These are phyloP conservation scores for Musa troglodytarum DNA, from an alignment of 176 grass and related monocot species.

Conservation along the genomic window DNA sequence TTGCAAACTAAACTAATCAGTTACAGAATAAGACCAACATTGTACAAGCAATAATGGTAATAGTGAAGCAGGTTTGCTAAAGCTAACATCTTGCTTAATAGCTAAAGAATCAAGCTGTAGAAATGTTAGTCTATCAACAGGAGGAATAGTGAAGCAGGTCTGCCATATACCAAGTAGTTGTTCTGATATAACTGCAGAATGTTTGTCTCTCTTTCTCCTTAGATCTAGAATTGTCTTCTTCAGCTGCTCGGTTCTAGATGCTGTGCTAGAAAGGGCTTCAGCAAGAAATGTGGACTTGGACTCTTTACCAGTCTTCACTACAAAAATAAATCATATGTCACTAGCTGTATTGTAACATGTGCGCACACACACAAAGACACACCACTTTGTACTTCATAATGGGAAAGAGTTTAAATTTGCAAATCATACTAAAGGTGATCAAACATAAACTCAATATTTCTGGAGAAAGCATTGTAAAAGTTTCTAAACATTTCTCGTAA, in stretches of 20 bases:
- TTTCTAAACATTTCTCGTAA: no score
- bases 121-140: background rate
- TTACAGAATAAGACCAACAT: background rate
- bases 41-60: background rate
- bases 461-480: no score
- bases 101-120: background rate
- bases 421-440: background rate
- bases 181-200: constrained; percentile 33
- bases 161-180: constrained; percentile 36
- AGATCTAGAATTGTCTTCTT: constrained; percentile 36
- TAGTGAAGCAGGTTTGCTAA: no score
- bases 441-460: background rate
- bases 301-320: constrained; percentile 46
- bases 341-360: background rate
- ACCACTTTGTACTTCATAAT: background rate
- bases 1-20: background rate
- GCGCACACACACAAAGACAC: background rate
- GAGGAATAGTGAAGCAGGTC: background rate
- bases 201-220: constrained; percentile 43
- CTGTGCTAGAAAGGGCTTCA: constrained; percentile 40
- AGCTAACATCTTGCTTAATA: background rate
- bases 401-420: background rate
- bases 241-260: constrained; percentile 46
- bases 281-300: constrained; percentile 23
- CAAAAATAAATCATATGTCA: background rate